Conservation (phyloP, 75 land plant genomes). For the Pinus taeda region DNA sequence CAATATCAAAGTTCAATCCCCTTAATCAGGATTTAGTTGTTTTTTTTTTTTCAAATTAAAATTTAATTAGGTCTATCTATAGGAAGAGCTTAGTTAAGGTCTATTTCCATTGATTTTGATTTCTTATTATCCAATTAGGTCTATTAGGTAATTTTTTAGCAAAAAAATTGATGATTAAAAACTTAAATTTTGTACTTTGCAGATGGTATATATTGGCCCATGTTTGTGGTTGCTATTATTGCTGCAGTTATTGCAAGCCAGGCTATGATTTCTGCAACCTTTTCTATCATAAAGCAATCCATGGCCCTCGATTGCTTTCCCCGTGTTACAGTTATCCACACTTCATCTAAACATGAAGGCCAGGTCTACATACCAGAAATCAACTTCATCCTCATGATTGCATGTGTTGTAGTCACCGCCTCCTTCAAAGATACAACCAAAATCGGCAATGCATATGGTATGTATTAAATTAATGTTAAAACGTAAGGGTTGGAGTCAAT, state of each 20-base stretch:
- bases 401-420: conserved; percentile 34
- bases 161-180: too few species aligned
- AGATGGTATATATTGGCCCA: conserved; percentile 64
- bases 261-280: conserved; percentile 67
- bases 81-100: background rate
- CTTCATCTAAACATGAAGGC: conserved; percentile 46
- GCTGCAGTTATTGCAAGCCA: conserved; percentile 74
- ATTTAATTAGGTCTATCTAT: background rate
- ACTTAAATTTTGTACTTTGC: background rate
- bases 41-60: too few species aligned
- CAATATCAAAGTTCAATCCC: too few species aligned
- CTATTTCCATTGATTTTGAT: too few species aligned
- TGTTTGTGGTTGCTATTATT: conserved; percentile 49
- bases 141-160: too few species aligned
- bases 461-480: conserved; percentile 6
- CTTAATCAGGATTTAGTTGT: too few species aligned
- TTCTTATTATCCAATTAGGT: too few species aligned
- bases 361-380: conserved; percentile 66
- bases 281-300: conserved; percentile 52
- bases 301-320: conserved; percentile 57
- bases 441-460: conserved; percentile 74
- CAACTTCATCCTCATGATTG: conserved; percentile 45
- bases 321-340: conserved; percentile 46
- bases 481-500: background rate
- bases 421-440: conserved; percentile 35